Base-by-base conservation (phyloP, 2,329 filamentous ascomycete species). In the Aspergillus sp. region DNA sequence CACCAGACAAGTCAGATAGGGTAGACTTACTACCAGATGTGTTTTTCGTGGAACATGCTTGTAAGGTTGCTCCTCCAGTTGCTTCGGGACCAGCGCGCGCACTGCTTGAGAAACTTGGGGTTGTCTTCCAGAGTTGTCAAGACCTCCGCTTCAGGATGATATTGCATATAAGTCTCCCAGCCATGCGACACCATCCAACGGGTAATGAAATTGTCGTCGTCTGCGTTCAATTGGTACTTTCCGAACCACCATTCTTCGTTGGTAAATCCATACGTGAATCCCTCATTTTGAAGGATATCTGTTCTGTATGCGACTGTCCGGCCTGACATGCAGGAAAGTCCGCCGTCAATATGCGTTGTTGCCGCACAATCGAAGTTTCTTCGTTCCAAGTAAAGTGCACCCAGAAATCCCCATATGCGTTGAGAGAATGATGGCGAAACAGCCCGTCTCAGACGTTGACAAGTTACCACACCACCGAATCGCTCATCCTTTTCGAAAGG, bases 41-140 rank as follows among this genome's bases (percentile, higher is more conserved):
- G 86, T 73, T 89, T 83, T 78, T 97, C 94, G 65, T 86, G 86
- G 65, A 94, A 84, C 72, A 97, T 83, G 76, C 92, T 97, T 55
- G 92, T 97, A 77, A 92, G 88, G 77, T 98, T 98, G 81, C 92
- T 96, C 73, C 94, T 86, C 94, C 94, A 98, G 78, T 98, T 98
- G 82, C 93, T 97, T 71, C 94, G 88, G 47, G 95, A 92, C 94
- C 94, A 98, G 51, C 94, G 86, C 50, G 94, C 87, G 78, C 94
- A 98, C 78, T 98, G 94, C 73, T 91, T 94, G 64, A 98, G 81
- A 73, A 96, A 98, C 72, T 93, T 96, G 59, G 84, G 82, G 73
- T 93, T 90, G 74, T 94, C 90, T 77, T 97, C 94, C 42, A 98
- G 83, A 3, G 93, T 97, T 25, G 94, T 98, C 80, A 95, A 88